These are phyloP conservation scores for Akanthomyces muscarius DNA, from an alignment of 2,329 filamentous ascomycete genomes.

Conservation along the genomic window DNA sequence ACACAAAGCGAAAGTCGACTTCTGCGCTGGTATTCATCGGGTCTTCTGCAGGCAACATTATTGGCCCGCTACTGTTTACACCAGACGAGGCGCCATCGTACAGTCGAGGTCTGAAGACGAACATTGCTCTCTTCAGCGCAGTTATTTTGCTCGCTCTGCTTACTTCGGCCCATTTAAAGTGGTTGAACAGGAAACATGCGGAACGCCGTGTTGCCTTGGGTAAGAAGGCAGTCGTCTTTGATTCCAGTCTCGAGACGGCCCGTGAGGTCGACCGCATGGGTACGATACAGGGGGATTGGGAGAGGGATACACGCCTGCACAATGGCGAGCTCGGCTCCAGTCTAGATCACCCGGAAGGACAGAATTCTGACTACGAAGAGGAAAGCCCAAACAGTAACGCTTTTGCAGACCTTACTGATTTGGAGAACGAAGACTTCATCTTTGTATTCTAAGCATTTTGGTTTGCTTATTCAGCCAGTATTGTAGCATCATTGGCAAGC, in stretches of 20 bases:
- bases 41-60: constrained; percentile 61
- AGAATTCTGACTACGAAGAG: constrained; percentile 15
- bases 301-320: not conserved
- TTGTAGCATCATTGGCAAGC: constrained; percentile 25
- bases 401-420: constrained; percentile 52
- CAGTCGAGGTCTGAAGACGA: constrained; percentile 52
- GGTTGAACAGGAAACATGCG: constrained; percentile 54
- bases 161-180: constrained; percentile 43
- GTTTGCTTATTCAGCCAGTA: not conserved
- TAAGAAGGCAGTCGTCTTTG: constrained; percentile 54
- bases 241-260: constrained; percentile 54
- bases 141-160: constrained; percentile 49
- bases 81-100: constrained; percentile 41
- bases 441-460: constrained; percentile 42
- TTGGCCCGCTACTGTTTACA: constrained; percentile 62
- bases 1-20: constrained; percentile 65
- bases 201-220: constrained; percentile 52
- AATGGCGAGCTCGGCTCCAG: constrained; percentile 10
- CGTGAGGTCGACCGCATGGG: constrained; percentile 39
- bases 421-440: constrained; percentile 61
- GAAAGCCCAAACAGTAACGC: constrained; percentile 24
- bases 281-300: constrained; percentile 23
- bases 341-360: not conserved
- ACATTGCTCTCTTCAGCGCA: constrained; percentile 57
- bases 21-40: constrained; percentile 63